A percentile compares a stretch with the other conserved stretches of the same genome.
Conservation (phyloP, 2,329 filamentous ascomycete genomes). For the Monosporascus sp. region DNA sequence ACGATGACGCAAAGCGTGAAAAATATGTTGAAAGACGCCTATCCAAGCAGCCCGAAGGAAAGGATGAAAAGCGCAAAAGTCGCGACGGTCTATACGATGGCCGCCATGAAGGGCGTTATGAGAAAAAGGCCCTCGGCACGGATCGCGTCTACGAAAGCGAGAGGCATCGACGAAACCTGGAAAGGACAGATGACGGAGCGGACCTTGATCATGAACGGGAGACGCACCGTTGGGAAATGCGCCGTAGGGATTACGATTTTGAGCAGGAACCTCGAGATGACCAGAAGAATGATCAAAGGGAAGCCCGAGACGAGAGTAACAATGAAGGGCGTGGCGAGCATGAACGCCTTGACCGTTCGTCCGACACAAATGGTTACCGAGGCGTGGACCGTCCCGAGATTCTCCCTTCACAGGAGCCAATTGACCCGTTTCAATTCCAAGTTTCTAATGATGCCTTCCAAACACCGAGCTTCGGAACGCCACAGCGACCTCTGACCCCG, state of each 20-base stretch:
- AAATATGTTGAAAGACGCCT: slow-evolving; percentile 18
- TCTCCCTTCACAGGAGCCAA: slow-evolving; percentile 23
- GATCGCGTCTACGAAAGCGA: slow-evolving; percentile 15
- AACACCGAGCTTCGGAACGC: slow-evolving; percentile 35
- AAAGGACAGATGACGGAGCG: slow-evolving; percentile 11
- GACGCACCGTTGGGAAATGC: slow-evolving; percentile 17
- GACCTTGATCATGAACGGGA: slow-evolving; percentile 16
- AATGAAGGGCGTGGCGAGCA: slow-evolving; percentile 12
- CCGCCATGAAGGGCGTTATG: slow-evolving; percentile 21
- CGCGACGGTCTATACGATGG: slow-evolving; percentile 24
- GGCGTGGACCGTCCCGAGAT: slow-evolving; percentile 18
- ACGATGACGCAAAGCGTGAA: slow-evolving; percentile 17
- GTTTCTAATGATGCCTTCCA: slow-evolving; percentile 48
- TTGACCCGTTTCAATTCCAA: slow-evolving; percentile 57
- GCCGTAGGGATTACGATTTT: slow-evolving; percentile 24
- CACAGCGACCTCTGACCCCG: slow-evolving; percentile 41
- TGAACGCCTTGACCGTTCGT: slow-evolving; percentile 11
- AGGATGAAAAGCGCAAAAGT: slow-evolving; percentile 12
- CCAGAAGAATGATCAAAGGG: slow-evolving; percentile 21
- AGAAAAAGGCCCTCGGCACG: slow-evolving; percentile 14
- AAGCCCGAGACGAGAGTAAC: slow-evolving; percentile 23
- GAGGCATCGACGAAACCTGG: slow-evolving; percentile 8
- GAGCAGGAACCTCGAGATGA: slow-evolving; percentile 17
- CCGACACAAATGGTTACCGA: slow-evolving; percentile 23
- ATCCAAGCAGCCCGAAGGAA: slow-evolving; percentile 23